phyloP scores from a whole-genome alignment of 2,329 filamentous ascomycete genomes.

The Trichoderma sp. region DNA sequence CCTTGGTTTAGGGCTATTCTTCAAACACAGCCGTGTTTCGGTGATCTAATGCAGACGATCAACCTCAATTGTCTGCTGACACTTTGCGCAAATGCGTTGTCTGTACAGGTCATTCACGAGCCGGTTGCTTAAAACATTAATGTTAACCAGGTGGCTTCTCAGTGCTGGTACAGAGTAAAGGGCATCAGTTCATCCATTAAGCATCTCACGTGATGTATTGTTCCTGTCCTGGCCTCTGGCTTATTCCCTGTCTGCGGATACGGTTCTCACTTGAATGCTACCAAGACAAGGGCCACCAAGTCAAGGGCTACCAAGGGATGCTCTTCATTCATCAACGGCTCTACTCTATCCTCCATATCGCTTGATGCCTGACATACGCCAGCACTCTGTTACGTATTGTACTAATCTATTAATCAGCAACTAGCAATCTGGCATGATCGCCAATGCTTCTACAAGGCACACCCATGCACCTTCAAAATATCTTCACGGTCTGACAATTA shows the following conservation, averaged over 20 bases:
- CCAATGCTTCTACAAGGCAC: not conserved
- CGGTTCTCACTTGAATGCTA: not conserved
- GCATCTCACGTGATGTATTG: not conserved
- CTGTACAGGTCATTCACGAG: not conserved
- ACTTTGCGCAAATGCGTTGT: not conserved
- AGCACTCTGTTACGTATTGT: not conserved
- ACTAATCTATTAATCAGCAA: not conserved
- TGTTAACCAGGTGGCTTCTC: not conserved
- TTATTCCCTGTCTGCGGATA: not conserved
- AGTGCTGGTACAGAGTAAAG: not conserved
- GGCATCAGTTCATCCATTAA: not conserved
- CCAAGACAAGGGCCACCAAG: not conserved
- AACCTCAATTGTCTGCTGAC: not conserved
- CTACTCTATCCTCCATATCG: not conserved
- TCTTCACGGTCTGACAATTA: slow-evolving; percentile 1
- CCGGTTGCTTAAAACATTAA: not conserved
- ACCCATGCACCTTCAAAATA: not conserved
- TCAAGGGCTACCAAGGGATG: not conserved
- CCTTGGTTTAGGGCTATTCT: not conserved
- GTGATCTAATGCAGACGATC: not conserved
- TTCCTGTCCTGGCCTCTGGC: not conserved
- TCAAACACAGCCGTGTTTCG: not conserved
- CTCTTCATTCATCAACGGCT: not conserved
- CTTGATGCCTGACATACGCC: not conserved
- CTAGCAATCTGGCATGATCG: not conserved